Evolutionary conservation across 352 stramenopile genomes (phyloP), one percentile per base, ranked within the genome.

Genomic region (Phytophthora sp.): DNA sequence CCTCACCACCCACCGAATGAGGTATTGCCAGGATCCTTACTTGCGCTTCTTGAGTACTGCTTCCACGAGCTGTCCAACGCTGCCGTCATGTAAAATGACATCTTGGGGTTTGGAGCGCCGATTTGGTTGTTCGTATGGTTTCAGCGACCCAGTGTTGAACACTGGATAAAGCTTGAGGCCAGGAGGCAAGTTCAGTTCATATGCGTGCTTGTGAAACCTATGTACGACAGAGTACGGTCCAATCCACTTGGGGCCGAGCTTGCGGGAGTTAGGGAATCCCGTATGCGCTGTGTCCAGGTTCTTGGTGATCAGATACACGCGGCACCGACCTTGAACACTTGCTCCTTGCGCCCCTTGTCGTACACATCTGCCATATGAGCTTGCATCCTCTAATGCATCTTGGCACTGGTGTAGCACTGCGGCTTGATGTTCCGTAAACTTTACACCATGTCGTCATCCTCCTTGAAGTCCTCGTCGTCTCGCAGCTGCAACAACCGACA

Each of bases 231-330:
- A 57, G 23, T 66, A 61, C 13, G 41, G 52, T 13, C 44, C 34
- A 24, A 68, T 68, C 50, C 35, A 62, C 35, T 65, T 70, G 4
- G 38, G 38, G 11, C 38, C 54, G 12, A 61, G 32, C 39, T 70
- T 65, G 18, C 17, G 17, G 3, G 48, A 66, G 37, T 61, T 66
- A 1, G 61, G 24, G 10, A 70, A 54, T 0, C 54, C 61, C 0
- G 54, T 59, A 28, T 66, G 54, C 7, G 31, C 32, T 15, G 34
- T 23, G 11, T 66, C 62, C 4, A 71, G 18, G 39, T 72, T 31
- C 24, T 59, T 49, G 0, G 62, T 66, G 10, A 35, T 66, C 15
- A 72, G 34, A 28, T 60, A 65, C 26, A 70, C 46, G 26, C 10
- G 37, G 1, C 42, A 4, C 48, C 54, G 8, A 60, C 39, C 0